Evolutionary conservation across 116 monocot species (phyloP), one percentile per base, ranked within the genome.

Genomic region (Posidonia oceanica): DNA sequence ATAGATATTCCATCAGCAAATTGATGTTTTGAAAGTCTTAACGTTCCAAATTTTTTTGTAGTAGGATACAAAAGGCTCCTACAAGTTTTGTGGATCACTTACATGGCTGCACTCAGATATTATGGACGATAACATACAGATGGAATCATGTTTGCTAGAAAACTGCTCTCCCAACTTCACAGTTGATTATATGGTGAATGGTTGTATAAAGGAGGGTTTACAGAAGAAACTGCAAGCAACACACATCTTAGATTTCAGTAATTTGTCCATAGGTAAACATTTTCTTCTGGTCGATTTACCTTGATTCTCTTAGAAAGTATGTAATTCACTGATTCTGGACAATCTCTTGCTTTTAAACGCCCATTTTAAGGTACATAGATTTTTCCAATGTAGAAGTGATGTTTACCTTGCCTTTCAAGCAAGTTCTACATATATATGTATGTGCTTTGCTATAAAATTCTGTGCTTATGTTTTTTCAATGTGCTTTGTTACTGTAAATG

Each of bases 41-140:
- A 71, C 42, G 53, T 78, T 59, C 57, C 36, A 6, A 61, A 61
- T 36, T 60, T 76, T 76, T 7, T 48, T 81, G 13, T 67, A 67
- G 40, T 77, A 96, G 96, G 88, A 78, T 55, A 65, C 70, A 23
- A 78, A 82, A 67, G 76, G 74, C 42, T 37, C 21, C 8, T 69
- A 74, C 54, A 78, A 54, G 36, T 29, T 71, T 12, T 75, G 48
- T 71, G 39, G 59, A 42, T 70, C 78, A 67, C 89, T 89, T 71
- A 79, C 83, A 64, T 96, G 96, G 92, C 74, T 96, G 71, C 96
- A 96, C 79, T 81, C 89, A 54, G 96, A 96, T 79, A 78, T 96
- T 48, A 96, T 96, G 96, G 96, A 96, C 66, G 96, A 96, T 71
- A 96, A 96, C 78, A 83, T 96, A 36, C 80, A 76, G 71, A 82